phyloP scores from a whole-genome alignment of 306 rosid genomes.

The Fagus sylvatica region DNA sequence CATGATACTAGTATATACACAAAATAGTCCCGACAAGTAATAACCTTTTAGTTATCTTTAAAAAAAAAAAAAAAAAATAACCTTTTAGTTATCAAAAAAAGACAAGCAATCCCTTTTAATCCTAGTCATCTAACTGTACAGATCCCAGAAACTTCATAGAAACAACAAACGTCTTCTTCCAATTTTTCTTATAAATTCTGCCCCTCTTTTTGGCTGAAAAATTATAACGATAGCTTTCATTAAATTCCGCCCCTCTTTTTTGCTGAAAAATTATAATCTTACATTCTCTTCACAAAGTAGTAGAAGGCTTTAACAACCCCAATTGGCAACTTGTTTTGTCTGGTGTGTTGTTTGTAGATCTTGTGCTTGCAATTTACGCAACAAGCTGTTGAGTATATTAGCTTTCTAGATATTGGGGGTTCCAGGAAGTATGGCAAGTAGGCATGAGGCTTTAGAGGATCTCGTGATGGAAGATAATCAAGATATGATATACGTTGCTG shows the following conservation, averaged over 20 bases:
- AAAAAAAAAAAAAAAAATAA: no score
- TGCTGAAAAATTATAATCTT: neutral
- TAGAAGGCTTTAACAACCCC: no score
- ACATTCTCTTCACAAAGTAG: neutral
- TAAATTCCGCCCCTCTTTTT: neutral
- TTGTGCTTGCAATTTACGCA: slow-evolving; percentile 40
- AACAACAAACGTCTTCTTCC: neutral
- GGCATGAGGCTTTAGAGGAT: slow-evolving; percentile 45
- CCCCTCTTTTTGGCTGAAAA: neutral
- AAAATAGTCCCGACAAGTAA: neutral
- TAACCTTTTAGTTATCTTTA: no score
- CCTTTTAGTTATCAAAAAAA: no score
- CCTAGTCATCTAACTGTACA: neutral
- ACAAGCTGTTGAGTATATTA: slow-evolving; percentile 27
- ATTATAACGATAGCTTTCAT: no score
- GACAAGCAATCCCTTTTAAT: slow-evolving; percentile 17
- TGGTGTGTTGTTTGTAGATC: slow-evolving; percentile 28
- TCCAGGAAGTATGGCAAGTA: slow-evolving; percentile 34
- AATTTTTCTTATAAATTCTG: neutral
- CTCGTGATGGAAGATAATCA: slow-evolving; percentile 25
- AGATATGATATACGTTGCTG: slow-evolving; percentile 65
- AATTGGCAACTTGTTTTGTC: neutral
- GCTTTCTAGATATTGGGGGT: slow-evolving; percentile 32
- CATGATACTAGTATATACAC: no score
- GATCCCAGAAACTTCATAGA: slow-evolving; percentile 5